These are phyloP conservation scores for Calonectria hongkongensis DNA, from an alignment of 2,329 filamentous ascomycete genomes.

Conservation along the genomic window DNA sequence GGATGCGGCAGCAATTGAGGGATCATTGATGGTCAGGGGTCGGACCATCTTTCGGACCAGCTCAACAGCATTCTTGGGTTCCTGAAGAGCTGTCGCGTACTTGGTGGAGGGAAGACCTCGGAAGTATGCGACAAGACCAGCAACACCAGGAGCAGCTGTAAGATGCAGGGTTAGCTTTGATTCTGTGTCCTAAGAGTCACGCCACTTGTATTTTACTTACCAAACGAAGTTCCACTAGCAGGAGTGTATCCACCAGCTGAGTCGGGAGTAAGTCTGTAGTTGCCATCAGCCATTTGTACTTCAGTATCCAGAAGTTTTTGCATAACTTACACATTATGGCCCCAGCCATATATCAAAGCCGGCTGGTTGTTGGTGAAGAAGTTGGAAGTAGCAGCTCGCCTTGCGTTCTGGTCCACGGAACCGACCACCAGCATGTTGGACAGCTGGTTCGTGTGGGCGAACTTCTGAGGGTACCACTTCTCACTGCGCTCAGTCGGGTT, in stretches of 20 bases:
- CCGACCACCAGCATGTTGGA: slow-evolving; percentile 21
- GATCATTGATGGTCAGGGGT: neutral
- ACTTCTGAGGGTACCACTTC: slow-evolving; percentile 5
- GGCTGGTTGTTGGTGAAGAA: slow-evolving; percentile 9
- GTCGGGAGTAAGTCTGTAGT: neutral
- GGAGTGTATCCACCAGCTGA: neutral
- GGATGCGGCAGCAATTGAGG: neutral
- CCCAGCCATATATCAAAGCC: slow-evolving; percentile 10
- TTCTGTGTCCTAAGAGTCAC: neutral
- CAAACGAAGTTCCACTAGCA: slow-evolving; percentile 14
- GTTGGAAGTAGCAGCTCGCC: slow-evolving; percentile 9
- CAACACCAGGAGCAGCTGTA: neutral
- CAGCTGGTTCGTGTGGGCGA: slow-evolving; percentile 7
- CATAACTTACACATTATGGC: neutral
- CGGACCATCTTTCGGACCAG: slow-evolving; percentile 11
- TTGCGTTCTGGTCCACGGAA: slow-evolving; percentile 14
- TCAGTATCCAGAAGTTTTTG: too few species aligned
- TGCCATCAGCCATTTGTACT: neutral
- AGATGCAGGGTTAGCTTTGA: neutral
- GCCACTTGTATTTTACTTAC: neutral
- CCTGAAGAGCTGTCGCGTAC: slow-evolving; percentile 1
- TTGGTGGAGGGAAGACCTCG: neutral
- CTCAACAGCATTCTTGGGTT: neutral
- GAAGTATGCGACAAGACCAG: slow-evolving; percentile 19
- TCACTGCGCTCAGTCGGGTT: slow-evolving; percentile 22